Conservation (phyloP, 768 basidiomycete species). For the Dentipellis sp. region DNA sequence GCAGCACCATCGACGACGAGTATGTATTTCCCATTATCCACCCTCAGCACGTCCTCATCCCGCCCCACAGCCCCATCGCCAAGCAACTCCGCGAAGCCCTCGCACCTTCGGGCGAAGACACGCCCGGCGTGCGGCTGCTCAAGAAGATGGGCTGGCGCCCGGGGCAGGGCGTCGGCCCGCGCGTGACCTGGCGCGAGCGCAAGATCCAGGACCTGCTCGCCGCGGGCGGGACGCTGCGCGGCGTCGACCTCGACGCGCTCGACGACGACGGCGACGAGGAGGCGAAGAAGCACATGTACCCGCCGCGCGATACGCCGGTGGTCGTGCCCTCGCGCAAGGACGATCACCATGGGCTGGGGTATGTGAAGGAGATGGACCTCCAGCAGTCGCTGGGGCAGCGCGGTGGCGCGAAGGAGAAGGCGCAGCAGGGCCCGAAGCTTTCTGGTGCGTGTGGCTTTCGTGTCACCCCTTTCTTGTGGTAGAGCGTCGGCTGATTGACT, state of each 20-base stretch:
- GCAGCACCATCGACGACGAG: slow-evolving; percentile 31
- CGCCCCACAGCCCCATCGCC: slow-evolving; percentile 44
- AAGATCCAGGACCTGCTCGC: slow-evolving; percentile 57
- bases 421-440: slow-evolving; percentile 39
- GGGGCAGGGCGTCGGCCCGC: slow-evolving; percentile 90
- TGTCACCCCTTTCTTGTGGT: not conserved
- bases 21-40: not conserved
- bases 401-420: slow-evolving; percentile 3
- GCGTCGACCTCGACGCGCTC: slow-evolving; percentile 23
- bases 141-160: slow-evolving; percentile 94
- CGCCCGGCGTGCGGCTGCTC: slow-evolving; percentile 76
- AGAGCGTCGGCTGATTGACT: not conserved
- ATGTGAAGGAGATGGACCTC: slow-evolving; percentile 53
- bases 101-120: slow-evolving; percentile 67
- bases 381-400: slow-evolving; percentile 45
- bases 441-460: slow-evolving; percentile 34
- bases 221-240: slow-evolving; percentile 22
- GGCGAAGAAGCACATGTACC: slow-evolving; percentile 79
- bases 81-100: slow-evolving; percentile 55
- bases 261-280: slow-evolving; percentile 61
- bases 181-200: slow-evolving; percentile 69
- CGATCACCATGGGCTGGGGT: slow-evolving; percentile 76
- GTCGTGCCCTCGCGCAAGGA: slow-evolving; percentile 60
- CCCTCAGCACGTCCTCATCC: not conserved
- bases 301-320: slow-evolving; percentile 70